Percentiles rank a stretch among this genome's conserved stretches.
phyloP scores from a whole-genome alignment of 129 eudicot genomes.

The Flaveria ramosissima region DNA sequence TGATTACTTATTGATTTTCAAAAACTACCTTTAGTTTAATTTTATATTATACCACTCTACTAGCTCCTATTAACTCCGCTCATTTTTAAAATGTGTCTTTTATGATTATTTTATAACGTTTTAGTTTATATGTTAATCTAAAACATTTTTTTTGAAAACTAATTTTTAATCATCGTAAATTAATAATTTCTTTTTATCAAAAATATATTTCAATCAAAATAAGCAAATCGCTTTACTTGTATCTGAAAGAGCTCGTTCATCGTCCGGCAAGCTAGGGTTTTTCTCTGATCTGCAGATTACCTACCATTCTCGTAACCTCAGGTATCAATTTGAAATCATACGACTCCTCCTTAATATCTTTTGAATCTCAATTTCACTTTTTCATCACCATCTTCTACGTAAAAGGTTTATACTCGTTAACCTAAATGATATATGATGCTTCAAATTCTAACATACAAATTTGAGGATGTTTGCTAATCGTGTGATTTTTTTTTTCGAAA shows the following conservation, averaged over 20 bases:
- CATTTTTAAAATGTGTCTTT: too few species aligned
- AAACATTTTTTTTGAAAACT: too few species aligned
- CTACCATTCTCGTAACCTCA: neutral
- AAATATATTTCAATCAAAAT: too few species aligned
- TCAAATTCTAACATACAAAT: neutral
- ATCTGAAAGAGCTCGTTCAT: neutral
- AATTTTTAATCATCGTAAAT: too few species aligned
- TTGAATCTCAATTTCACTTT: neutral
- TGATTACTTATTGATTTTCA: too few species aligned
- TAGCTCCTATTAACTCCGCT: too few species aligned
- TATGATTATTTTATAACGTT: too few species aligned
- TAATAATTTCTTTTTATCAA: too few species aligned
- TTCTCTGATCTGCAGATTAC: conserved; percentile 20
- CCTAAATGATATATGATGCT: neutral
- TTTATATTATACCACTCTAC: too few species aligned
- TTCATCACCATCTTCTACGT: conserved; percentile 10
- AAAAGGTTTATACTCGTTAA: neutral
- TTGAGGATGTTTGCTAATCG: conserved; percentile 4
- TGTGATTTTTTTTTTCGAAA: conserved; percentile 5
- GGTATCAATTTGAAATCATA: neutral
- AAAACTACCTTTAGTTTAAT: too few species aligned
- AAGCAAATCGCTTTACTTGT: too few species aligned
- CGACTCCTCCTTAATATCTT: neutral
- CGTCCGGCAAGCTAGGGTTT: conserved; percentile 36
- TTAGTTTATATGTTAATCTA: too few species aligned